Conservation (phyloP, 2,329 filamentous ascomycete species). For the Monilinia aucupariae region DNA sequence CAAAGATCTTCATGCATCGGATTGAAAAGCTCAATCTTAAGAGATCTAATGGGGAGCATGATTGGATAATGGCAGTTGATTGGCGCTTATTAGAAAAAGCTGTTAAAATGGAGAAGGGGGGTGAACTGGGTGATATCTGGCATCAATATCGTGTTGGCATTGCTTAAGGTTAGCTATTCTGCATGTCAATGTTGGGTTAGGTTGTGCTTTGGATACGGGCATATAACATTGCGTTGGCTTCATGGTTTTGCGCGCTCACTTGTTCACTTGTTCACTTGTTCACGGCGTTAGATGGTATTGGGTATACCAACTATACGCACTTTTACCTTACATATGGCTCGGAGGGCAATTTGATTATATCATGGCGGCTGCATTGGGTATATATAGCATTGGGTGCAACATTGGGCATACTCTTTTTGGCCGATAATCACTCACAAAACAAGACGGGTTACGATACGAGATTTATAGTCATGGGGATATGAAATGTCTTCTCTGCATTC, state of each 20-base stretch:
- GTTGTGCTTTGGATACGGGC: not conserved
- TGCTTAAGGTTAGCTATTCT: slow-evolving; percentile 1
- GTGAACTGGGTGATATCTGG: slow-evolving; percentile 27
- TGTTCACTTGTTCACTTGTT: not conserved
- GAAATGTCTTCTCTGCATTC: too few species aligned
- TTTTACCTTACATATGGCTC: not conserved
- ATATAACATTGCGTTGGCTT: not conserved
- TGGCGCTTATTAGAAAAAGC: slow-evolving; percentile 41
- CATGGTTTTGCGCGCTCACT: not conserved
- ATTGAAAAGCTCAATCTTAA: slow-evolving; percentile 28
- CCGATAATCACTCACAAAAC: too few species aligned
- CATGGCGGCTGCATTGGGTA: too few species aligned
- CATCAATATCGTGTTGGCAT: slow-evolving; percentile 19
- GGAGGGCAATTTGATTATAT: not conserved
- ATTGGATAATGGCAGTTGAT: slow-evolving; percentile 37
- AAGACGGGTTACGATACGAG: too few species aligned
- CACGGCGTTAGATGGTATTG: not conserved
- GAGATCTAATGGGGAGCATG: slow-evolving; percentile 28
- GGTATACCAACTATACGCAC: not conserved
- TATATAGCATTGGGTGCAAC: not conserved
- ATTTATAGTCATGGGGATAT: too few species aligned
- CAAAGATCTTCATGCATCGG: slow-evolving; percentile 31
- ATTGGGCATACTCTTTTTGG: not conserved
- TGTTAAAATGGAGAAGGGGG: slow-evolving; percentile 38
- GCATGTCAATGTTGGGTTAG: too few species aligned